A percentile compares a stretch with the other conserved stretches of the same genome.
phyloP scores from a whole-genome alignment of 2,329 filamentous ascomycete species.

The Cordyceps fumosorosea region DNA sequence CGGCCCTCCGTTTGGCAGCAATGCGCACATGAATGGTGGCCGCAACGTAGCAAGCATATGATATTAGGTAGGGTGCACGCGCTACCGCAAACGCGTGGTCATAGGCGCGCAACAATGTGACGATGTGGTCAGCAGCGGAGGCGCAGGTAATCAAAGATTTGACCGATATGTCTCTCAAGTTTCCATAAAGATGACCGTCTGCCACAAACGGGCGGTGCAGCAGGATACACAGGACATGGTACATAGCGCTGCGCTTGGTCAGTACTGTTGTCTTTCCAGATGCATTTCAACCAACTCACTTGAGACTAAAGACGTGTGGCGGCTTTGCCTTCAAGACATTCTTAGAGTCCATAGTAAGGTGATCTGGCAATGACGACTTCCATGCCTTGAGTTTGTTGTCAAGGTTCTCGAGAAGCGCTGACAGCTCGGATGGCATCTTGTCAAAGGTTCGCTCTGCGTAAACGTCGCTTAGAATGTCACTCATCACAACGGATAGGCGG shows the following conservation, averaged over 20 bases:
- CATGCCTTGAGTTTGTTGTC: too few relatives aligned
- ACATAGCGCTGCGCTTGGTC: neutral
- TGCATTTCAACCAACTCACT: neutral
- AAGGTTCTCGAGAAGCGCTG: neutral
- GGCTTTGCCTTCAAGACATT: neutral
- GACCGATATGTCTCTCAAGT: neutral
- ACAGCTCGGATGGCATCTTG: conserved; percentile 26
- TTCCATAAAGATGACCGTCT: neutral
- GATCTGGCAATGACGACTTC: neutral
- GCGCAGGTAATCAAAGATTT: neutral
- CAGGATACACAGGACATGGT: neutral
- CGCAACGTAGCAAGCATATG: conserved; percentile 49
- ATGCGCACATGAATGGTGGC: conserved; percentile 47
- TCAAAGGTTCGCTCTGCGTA: conserved; percentile 37
- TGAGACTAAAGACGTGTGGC: neutral
- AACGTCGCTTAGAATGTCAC: conserved; percentile 26
- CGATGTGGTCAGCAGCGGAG: neutral
- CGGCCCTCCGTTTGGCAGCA: conserved; percentile 28
- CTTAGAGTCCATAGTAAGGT: neutral
- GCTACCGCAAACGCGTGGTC: conserved; percentile 26
- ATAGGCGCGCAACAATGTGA: neutral
- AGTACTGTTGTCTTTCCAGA: too few relatives aligned
- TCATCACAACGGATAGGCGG: conserved; percentile 39
- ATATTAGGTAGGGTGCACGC: conserved; percentile 45
- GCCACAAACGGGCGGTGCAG: neutral